Evolutionary conservation across 257 asterid genomes (phyloP).

Genomic region (Asclepias syriaca): DNA sequence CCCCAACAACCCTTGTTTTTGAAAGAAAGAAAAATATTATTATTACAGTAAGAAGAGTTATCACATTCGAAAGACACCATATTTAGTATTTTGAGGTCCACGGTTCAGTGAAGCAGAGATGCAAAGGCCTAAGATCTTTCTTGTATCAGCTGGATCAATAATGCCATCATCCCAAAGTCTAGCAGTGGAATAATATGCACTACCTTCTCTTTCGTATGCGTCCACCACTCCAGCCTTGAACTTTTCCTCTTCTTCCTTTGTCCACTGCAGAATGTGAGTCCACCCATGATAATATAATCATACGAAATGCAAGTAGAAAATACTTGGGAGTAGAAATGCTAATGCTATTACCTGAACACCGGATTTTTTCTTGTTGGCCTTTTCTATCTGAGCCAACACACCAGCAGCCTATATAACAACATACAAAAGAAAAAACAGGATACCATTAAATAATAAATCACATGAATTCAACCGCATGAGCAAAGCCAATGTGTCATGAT

Average conservation of each 20-base stretch:
- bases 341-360: conserved; percentile 48
- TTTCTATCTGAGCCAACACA: conserved; percentile 79
- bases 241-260: conserved; percentile 77
- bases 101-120: conserved; percentile 68
- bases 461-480: neutral
- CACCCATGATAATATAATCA: conserved; percentile 4
- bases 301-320: neutral
- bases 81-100: conserved; percentile 55
- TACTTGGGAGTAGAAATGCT: neutral
- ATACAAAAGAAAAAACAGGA: neutral
- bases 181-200: conserved; percentile 83
- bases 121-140: conserved; percentile 70
- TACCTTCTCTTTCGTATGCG: conserved; percentile 85
- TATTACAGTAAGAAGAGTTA: neutral
- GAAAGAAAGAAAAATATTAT: too few relatives aligned
- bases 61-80: conserved; percentile 94
- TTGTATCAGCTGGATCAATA: conserved; percentile 92
- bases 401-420: conserved; percentile 82
- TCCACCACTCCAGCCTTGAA: conserved; percentile 66
- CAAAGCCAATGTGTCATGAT: neutral
- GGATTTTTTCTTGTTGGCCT: conserved; percentile 61
- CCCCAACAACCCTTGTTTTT: neutral
- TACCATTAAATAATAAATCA: neutral
- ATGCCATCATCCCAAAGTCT: conserved; percentile 98
- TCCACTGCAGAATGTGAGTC: conserved; percentile 49